These are phyloP conservation scores for Penicillium brasilianum DNA, from an alignment of 2,329 filamentous ascomycete genomes.

Conservation along the genomic window DNA sequence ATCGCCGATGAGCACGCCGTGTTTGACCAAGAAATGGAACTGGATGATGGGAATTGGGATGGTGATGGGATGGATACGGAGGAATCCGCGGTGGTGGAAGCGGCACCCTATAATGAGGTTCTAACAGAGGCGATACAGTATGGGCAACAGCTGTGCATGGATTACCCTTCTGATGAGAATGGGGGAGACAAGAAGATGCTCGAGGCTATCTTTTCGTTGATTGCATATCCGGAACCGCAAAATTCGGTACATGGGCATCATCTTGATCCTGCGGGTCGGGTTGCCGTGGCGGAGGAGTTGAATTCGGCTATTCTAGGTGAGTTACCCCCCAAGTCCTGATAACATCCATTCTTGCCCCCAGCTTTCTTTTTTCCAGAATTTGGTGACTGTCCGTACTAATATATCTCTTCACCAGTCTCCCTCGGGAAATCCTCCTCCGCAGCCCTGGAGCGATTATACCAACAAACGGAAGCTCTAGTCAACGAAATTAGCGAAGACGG, in stretches of 20 bases:
- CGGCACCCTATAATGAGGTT: slow-evolving; percentile 56
- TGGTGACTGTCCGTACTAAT: slow-evolving; percentile 14
- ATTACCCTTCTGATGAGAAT: slow-evolving; percentile 75
- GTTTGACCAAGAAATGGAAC: slow-evolving; percentile 62
- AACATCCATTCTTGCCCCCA: slow-evolving; percentile 1
- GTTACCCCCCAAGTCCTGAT: slow-evolving; percentile 38
- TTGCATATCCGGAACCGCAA: slow-evolving; percentile 83
- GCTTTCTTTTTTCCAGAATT: neutral
- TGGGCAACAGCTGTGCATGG: slow-evolving; percentile 75
- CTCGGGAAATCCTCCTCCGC: slow-evolving; percentile 88
- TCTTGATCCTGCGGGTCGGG: slow-evolving; percentile 74
- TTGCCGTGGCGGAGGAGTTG: slow-evolving; percentile 85
- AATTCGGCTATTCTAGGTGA: slow-evolving; percentile 90
- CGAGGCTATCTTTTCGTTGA: slow-evolving; percentile 82
- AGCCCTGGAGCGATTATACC: slow-evolving; percentile 81
- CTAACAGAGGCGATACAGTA: slow-evolving; percentile 76
- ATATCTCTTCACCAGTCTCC: slow-evolving; percentile 65
- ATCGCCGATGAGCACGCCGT: slow-evolving; percentile 51
- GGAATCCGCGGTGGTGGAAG: slow-evolving; percentile 40
- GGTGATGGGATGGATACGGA: slow-evolving; percentile 62
- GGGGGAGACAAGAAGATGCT: slow-evolving; percentile 74
- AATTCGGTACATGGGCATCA: slow-evolving; percentile 78
- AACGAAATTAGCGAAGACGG: slow-evolving; percentile 80
- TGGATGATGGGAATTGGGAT: slow-evolving; percentile 51
- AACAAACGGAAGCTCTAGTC: slow-evolving; percentile 85